Evolutionary conservation across 805 yeast genomes (phyloP).

Genomic region (Candida palmyrensis): DNA sequence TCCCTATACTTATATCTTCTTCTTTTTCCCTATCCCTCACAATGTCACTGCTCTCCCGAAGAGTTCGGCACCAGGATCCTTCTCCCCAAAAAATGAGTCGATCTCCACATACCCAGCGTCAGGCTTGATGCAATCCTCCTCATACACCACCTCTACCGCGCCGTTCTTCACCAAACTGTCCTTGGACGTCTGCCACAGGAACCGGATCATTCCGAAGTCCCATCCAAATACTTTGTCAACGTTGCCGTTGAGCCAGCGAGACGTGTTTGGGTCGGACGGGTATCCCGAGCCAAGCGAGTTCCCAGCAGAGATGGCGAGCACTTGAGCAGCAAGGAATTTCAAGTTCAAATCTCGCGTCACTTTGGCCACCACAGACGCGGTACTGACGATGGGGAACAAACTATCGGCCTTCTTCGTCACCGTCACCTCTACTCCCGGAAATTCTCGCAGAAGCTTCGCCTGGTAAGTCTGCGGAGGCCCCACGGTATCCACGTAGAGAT

Average conservation of each 20-base stretch:
- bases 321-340: slow-evolving; percentile 23
- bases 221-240: slow-evolving; percentile 83
- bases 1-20: not conserved
- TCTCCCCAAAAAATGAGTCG: not conserved
- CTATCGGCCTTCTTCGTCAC: slow-evolving; percentile 97
- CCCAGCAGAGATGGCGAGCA: slow-evolving; percentile 23
- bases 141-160: slow-evolving; percentile 58
- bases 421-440: slow-evolving; percentile 67
- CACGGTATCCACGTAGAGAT: slow-evolving; percentile 89
- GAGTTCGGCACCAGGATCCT: not conserved
- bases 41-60: slow-evolving; percentile 2
- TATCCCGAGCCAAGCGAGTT: slow-evolving; percentile 80
- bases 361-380: slow-evolving; percentile 94
- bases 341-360: slow-evolving; percentile 82
- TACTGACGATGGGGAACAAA: slow-evolving; percentile 83
- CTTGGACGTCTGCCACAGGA: slow-evolving; percentile 91
- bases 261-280: slow-evolving; percentile 88
- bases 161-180: slow-evolving; percentile 57
- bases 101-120: slow-evolving; percentile 17
- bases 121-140: slow-evolving; percentile 36
- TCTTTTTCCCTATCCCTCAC: not conserved
- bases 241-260: slow-evolving; percentile 59
- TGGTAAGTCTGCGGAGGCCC: slow-evolving; percentile 91
- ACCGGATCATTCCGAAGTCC: slow-evolving; percentile 67
- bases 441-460: slow-evolving; percentile 59